Evolutionary conservation across 2,329 filamentous ascomycete species (phyloP).

Genomic region (Colletotrichum lentis): DNA sequence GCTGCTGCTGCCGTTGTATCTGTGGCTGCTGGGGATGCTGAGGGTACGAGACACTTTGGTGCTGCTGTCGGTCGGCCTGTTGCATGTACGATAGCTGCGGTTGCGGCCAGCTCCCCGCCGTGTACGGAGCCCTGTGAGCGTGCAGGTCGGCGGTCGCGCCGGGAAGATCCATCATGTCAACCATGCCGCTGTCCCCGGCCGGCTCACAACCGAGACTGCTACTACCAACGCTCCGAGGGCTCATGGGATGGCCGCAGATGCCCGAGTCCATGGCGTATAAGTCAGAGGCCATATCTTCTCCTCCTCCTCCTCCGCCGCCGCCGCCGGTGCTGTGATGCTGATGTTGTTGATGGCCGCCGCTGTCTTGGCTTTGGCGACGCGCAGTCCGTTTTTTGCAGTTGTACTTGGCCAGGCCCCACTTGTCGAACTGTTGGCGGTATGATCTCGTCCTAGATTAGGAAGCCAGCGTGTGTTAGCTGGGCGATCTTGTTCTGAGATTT

Average conservation of each 20-base stretch:
- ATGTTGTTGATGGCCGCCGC: background rate
- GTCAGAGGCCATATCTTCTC: background rate
- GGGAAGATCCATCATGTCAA: background rate
- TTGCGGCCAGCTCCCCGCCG: background rate
- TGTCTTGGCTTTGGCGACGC: slow-evolving; percentile 36
- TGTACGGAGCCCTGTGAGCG: background rate
- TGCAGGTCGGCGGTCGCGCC: background rate
- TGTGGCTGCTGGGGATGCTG: background rate
- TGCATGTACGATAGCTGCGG: background rate
- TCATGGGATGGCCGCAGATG: background rate
- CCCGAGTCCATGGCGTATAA: background rate
- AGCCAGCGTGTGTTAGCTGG: background rate
- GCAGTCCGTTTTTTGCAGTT: slow-evolving; percentile 51
- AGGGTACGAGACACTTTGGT: slow-evolving; percentile 1
- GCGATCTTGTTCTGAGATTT: background rate
- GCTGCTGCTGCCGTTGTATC: background rate
- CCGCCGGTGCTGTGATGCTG: background rate
- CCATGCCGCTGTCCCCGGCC: background rate
- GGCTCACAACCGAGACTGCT: slow-evolving; percentile 5
- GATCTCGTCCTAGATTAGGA: slow-evolving; percentile 49
- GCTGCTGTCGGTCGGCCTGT: background rate
- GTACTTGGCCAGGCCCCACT: slow-evolving; percentile 59
- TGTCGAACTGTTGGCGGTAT: slow-evolving; percentile 58
- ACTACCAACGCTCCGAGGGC: slow-evolving; percentile 1
- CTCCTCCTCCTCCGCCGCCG: background rate